Percentiles rank a stretch among this genome's conserved stretches.
phyloP scores from a whole-genome alignment of 1,284 basidiomycete species.

The Boletus mariae region DNA sequence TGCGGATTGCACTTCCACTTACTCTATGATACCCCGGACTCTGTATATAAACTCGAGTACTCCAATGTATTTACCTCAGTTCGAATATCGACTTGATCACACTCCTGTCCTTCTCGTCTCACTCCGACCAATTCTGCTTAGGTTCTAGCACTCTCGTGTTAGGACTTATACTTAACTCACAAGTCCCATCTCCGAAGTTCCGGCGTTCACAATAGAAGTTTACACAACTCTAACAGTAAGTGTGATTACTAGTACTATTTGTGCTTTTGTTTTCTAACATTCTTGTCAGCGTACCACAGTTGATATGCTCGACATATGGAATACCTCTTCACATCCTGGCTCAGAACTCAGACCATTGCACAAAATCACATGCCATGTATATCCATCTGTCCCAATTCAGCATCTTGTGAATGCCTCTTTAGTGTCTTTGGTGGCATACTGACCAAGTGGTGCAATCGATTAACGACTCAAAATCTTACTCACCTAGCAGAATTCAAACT shows the following conservation, averaged over 20 bases:
- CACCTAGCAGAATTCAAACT: conserved; percentile 7
- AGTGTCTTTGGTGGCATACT: conserved; percentile 11
- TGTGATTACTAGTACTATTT: neutral
- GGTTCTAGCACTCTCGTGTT: too few species aligned
- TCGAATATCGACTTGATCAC: too few species aligned
- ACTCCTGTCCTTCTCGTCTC: too few species aligned
- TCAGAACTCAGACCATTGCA: neutral
- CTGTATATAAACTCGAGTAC: too few species aligned
- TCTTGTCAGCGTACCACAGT: neutral
- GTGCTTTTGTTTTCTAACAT: neutral
- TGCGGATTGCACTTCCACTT: too few species aligned
- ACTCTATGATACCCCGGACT: too few species aligned
- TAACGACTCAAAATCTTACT: conserved; percentile 1
- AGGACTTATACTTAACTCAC: too few species aligned
- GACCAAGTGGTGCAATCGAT: conserved; percentile 1
- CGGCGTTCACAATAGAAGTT: too few species aligned
- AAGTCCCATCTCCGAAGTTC: too few species aligned
- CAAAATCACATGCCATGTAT: conserved; percentile 1
- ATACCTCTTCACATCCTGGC: neutral
- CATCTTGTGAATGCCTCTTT: conserved; percentile 10
- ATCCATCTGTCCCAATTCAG: conserved; percentile 13
- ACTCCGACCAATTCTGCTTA: too few species aligned
- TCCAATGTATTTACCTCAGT: too few species aligned
- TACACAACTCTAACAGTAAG: too few species aligned
- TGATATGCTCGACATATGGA: conserved; percentile 4